Evolutionary conservation across 306 rosid species (phyloP).

Genomic region (Vigna nakashimae): DNA sequence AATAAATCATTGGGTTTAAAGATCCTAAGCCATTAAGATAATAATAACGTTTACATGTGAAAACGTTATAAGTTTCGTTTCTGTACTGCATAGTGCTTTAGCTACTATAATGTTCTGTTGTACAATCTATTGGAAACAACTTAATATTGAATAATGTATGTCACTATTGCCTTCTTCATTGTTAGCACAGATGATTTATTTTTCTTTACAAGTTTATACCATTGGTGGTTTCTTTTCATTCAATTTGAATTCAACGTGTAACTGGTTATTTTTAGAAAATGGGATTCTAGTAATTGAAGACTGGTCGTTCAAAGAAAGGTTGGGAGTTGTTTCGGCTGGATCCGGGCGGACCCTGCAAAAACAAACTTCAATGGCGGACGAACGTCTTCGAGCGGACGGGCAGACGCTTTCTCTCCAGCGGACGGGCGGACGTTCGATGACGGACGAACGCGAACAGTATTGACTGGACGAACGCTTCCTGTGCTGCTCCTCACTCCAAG

Average conservation of each 20-base stretch:
- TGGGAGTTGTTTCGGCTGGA: neutral
- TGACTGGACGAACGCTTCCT: too few relatives aligned
- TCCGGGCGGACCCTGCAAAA: too few relatives aligned
- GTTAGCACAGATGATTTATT: constrained; percentile 26
- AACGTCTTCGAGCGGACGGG: too few relatives aligned
- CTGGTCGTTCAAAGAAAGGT: neutral
- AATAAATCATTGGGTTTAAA: constrained; percentile 51
- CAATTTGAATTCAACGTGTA: constrained; percentile 9
- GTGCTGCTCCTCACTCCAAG: too few relatives aligned
- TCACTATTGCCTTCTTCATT: constrained; percentile 1
- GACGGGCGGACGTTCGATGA: too few relatives aligned
- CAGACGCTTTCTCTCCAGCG: too few relatives aligned
- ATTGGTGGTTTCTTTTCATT: constrained; percentile 6
- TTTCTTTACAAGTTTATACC: neutral
- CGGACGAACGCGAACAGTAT: too few relatives aligned
- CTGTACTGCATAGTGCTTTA: constrained; percentile 3
- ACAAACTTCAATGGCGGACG: too few relatives aligned
- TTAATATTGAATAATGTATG: constrained; percentile 3
- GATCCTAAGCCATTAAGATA: constrained; percentile 38
- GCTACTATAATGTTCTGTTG: neutral
- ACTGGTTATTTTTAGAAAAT: constrained; percentile 1
- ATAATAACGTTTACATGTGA: neutral
- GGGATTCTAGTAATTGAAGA: constrained; percentile 25
- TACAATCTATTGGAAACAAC: neutral
- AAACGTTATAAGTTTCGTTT: neutral